phyloP scores from a whole-genome alignment of 1,284 basidiomycete species.

The Ustilago curta region DNA sequence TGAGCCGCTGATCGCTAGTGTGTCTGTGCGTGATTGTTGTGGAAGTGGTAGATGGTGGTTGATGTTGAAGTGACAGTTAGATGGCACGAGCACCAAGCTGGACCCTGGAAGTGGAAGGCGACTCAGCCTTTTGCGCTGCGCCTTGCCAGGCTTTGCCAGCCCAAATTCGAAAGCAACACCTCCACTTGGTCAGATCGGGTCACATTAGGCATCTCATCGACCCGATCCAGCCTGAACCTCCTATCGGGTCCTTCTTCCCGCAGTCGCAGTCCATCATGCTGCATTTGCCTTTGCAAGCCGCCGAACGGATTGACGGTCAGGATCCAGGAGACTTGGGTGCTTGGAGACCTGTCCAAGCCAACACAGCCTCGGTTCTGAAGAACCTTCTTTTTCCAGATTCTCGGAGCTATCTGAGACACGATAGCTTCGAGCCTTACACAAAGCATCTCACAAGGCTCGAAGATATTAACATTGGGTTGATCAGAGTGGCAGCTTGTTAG shows the following conservation, averaged over 20 bases:
- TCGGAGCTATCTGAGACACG: neutral
- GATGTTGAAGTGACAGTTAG: neutral
- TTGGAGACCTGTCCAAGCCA: neutral
- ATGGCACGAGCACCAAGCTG: neutral
- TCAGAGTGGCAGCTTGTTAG: no score
- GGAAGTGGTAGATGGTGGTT: neutral
- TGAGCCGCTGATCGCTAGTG: neutral
- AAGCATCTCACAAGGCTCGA: no score
- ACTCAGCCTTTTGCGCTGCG: conserved; percentile 2
- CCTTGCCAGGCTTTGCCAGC: no score
- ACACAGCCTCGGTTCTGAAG: conserved; percentile 39
- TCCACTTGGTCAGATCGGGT: conserved; percentile 14
- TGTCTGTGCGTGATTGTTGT: neutral
- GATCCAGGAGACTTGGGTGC: neutral
- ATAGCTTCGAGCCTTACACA: no score
- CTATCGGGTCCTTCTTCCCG: neutral
- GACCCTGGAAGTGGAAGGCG: conserved; percentile 12
- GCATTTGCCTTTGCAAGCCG: no score
- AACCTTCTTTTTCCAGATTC: conserved; percentile 16
- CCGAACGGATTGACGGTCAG: no score
- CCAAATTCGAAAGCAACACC: conserved; percentile 19
- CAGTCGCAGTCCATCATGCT: neutral
- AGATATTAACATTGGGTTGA: neutral
- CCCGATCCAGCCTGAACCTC: neutral
- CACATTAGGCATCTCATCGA: neutral